Percentiles rank a stretch among this genome's conserved stretches.
These are phyloP conservation scores for Dendrothele bispora DNA, from an alignment of 768 basidiomycete species.

Conservation along the genomic window DNA sequence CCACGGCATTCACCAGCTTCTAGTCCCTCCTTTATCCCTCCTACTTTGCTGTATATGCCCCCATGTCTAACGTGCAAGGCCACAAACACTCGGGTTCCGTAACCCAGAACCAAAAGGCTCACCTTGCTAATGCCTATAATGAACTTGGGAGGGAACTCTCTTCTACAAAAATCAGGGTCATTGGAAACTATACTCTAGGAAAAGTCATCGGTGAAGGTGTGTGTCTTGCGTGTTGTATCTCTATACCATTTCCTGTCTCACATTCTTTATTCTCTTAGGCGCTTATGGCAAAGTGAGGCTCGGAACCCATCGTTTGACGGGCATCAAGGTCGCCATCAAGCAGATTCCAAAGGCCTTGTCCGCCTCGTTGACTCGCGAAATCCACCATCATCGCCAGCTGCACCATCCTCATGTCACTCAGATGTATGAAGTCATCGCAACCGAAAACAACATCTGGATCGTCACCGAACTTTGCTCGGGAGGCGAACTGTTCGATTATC, in stretches of 20 bases:
- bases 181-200: conserved; percentile 93
- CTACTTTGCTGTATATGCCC: conserved; percentile 31
- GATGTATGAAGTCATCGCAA: conserved; percentile 97
- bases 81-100: conserved; percentile 65
- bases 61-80: conserved; percentile 50
- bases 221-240: conserved; percentile 22
- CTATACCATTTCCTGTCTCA: conserved; percentile 11
- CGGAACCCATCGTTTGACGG: conserved; percentile 91
- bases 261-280: conserved; percentile 44
- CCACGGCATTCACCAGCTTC: too few relatives aligned
- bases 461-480: conserved; percentile 96
- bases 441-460: conserved; percentile 94
- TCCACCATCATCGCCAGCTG: conserved; percentile 96
- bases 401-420: conserved; percentile 96
- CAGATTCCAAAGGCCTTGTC: conserved; percentile 96
- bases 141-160: conserved; percentile 95
- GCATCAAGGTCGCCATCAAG: conserved; percentile 93
- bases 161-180: conserved; percentile 85
- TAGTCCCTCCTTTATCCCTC: conserved; percentile 9
- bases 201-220: conserved; percentile 94
- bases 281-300: conserved; percentile 95
- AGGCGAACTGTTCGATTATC: conserved; percentile 97
- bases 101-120: conserved; percentile 77
- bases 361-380: conserved; percentile 90
- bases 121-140: conserved; percentile 94